Conservation (phyloP, 768 basidiomycete species). For the Calocybe gangraenosa region DNA sequence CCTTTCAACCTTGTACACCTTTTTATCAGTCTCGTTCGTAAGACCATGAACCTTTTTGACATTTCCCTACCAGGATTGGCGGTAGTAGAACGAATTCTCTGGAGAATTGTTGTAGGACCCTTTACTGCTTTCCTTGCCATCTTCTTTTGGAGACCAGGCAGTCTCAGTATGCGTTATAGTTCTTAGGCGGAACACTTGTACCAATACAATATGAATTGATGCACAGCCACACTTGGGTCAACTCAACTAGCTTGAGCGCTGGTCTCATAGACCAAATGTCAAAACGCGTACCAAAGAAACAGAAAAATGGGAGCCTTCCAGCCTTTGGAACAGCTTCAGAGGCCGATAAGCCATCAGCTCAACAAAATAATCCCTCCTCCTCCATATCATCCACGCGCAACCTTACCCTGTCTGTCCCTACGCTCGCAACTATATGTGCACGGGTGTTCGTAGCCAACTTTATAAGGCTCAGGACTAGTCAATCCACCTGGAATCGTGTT, state of each 20-base stretch:
- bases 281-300: constrained; percentile 11
- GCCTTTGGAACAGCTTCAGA: constrained; percentile 41
- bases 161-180: not conserved
- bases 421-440: constrained; percentile 47
- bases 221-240: constrained; percentile 9
- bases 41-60: constrained; percentile 16
- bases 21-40: constrained; percentile 19
- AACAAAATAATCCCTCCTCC: constrained; percentile 40
- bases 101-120: constrained; percentile 39
- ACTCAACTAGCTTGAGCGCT: too few species aligned
- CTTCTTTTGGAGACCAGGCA: constrained; percentile 6
- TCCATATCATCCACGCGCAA: constrained; percentile 45
- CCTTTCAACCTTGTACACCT: constrained; percentile 45
- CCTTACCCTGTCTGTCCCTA: constrained; percentile 32
- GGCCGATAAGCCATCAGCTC: constrained; percentile 34
- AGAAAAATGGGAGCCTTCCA: constrained; percentile 7
- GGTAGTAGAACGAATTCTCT: constrained; percentile 29
- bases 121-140: constrained; percentile 24
- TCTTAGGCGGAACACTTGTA: too few species aligned
- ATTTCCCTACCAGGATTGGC: constrained; percentile 11
- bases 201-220: not conserved
- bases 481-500: constrained; percentile 34
- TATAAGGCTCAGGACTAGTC: constrained; percentile 32
- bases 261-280: constrained; percentile 5
- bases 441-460: constrained; percentile 48